Evolutionary conservation across 306 rosid genomes (phyloP), one percentile per base, ranked within the genome.

Genomic region (Medicago ruthenica): DNA sequence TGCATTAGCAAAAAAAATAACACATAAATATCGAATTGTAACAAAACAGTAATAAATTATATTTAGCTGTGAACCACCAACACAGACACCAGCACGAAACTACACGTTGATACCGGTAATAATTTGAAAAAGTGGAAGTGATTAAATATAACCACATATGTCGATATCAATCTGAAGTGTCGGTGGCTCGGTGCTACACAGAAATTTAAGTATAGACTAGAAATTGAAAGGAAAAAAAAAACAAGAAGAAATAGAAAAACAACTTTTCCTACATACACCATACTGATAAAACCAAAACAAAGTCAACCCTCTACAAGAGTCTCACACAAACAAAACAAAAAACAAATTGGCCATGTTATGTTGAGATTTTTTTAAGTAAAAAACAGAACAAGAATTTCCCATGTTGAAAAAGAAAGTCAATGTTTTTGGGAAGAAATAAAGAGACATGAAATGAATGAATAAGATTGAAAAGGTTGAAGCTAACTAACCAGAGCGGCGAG

Each of bases 1-100:
- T 81, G 90, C 63, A 77, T 83, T 55, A 78, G 13, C 57, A 85
- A 12, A 27, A 3, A 27, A 27, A 78, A 81, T 2, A 64, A 70
- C 51, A 63, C 37, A 73, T 55, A 50, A 71, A 48, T 53, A 71
- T 34, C 68, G 45, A 54, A 71, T 55, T 57, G 13, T n/a, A 21
- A 16, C 36, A 76, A 0, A 60, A 45, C 42, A 58, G 11, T 20
- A 12, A 9, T 20, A 63, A 45, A 76, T 76, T 39, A 8, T 7
- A 34, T 34, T 34, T 34, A 6, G 7, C 37, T 34, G 5, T 34
- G 31, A 27, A 34, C 7, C 37, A 5, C 7, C 1, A 34, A 34
- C 7, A 34, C 36, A 31, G 36, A 31, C 36, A 31, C 5, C 1
- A 24, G 27, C 27, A 24, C 27, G 36, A 27, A 27, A 27, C 34